Evolutionary conservation across 371 early-diverging fungal genomes (phyloP).

Genomic region (Saksenaea vasiformis): DNA sequence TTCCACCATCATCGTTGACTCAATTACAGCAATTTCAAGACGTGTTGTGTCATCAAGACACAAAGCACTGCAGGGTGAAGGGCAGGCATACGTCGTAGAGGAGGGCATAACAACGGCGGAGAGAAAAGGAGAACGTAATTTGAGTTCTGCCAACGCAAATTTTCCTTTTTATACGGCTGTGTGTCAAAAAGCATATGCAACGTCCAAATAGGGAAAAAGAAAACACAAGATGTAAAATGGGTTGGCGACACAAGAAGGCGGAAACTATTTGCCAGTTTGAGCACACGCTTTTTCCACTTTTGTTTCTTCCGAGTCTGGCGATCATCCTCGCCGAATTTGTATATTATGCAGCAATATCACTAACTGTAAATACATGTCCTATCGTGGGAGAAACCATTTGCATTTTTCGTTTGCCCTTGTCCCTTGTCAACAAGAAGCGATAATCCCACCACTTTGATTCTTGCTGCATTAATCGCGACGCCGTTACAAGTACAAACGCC

Average conservation of each 20-base stretch:
- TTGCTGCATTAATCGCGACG: not conserved
- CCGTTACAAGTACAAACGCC: not conserved
- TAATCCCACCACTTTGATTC: constrained; percentile 1
- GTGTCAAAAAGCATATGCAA: constrained; percentile 4
- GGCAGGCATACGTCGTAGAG: not conserved
- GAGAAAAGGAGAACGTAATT: not conserved
- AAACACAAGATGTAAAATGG: not conserved
- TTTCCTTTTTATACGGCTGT: constrained; percentile 1
- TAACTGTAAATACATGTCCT: not conserved
- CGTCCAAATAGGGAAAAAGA: constrained; percentile 1
- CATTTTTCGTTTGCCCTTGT: not conserved
- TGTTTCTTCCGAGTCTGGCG: constrained; percentile 1
- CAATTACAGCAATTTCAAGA: constrained; percentile 35
- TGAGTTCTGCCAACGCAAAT: not conserved
- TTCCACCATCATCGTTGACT: constrained; percentile 32
- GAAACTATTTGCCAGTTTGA: not conserved
- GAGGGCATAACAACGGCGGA: constrained; percentile 1
- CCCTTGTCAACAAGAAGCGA: not conserved
- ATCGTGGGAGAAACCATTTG: not conserved
- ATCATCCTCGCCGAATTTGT: not conserved
- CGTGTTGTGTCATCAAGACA: constrained; percentile 12
- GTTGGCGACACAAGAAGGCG: not conserved
- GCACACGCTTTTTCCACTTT: not conserved
- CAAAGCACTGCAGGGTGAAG: constrained; percentile 8
- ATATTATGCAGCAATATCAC: not conserved